Percentiles rank a stretch among this genome's conserved stretches.
phyloP scores from a whole-genome alignment of 129 eudicot species.

The Daucus carota region DH1_v3.0 NC_030382.2:26935501-26936000 shows the following conservation, averaged over 20 bases:
- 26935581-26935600: neutral
- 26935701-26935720: slow-evolving; percentile 96
- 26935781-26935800: neutral
- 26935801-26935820: neutral
- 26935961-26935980: slow-evolving; percentile 87
- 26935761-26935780: slow-evolving; percentile 50
- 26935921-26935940: slow-evolving; percentile 91
- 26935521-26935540: neutral
- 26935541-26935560: neutral
- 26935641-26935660: slow-evolving; percentile 99
- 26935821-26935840: slow-evolving; percentile 1
- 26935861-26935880: slow-evolving; percentile 83
- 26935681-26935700: slow-evolving; percentile 89
- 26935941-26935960: slow-evolving; percentile 92
- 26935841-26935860: slow-evolving; percentile 8
- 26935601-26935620: neutral
- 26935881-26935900: slow-evolving; percentile 68
- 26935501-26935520: neutral
- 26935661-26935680: slow-evolving; percentile 99
- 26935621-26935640: slow-evolving; percentile 29
- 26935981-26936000: slow-evolving; percentile 82
- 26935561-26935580: neutral
- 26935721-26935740: slow-evolving; percentile 93
- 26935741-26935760: slow-evolving; percentile 79
- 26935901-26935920: slow-evolving; percentile 68